Base-by-base conservation (phyloP, 169 alveolate species). In the Cryptosporidium canis region DNA sequence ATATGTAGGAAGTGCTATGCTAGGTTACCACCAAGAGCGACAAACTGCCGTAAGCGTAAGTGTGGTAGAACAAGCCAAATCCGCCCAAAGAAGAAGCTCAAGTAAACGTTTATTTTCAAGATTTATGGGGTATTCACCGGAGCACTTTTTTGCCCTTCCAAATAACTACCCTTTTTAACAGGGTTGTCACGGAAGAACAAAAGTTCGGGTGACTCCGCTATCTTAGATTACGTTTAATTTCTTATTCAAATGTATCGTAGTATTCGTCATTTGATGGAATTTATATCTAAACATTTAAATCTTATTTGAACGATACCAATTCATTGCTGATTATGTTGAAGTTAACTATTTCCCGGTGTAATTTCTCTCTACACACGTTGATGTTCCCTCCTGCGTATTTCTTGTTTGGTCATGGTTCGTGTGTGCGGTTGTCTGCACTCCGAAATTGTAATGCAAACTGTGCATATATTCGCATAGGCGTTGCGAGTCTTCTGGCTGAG, bases 41-140 rank as follows among this genome's bases (percentile, higher is more conserved):
- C 98, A 90, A 99, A 99, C 96, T 99, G 99, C 98, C 97, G 99
- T 91, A 99, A 99, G 96, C 97, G 98, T 96, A 98, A 97, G 96
- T 98, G 99, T 94, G 99, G 99, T 44, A 99, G 98, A 94, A 95
- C 98, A 94, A 96, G 96, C 93, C 97, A 98, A 93, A 94, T 99
- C 93, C 95, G 99, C 91, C 98, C 99, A 90, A 98, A 98, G 99
- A 98, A 99, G 98, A 98, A 98, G 97, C 96, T 98, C 83, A 98
- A 97, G 97, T 77, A 93, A 94, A 71, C 90, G 33, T 29, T 33
- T 37, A 11, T 16, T 16, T 12, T 2, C 31, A 44, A 33, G 24
- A 61, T 61, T 61, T 6, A 12, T 61, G 21, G 27, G n/a, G 33
- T 44, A 29, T 44, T 39, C 29, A 35, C 27, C 68, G 2, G 6